Percentiles rank a stretch among this genome's conserved stretches.
phyloP scores from a whole-genome alignment of 2,329 filamentous ascomycete genomes.

The Pestalotiopsis fici region DNA sequence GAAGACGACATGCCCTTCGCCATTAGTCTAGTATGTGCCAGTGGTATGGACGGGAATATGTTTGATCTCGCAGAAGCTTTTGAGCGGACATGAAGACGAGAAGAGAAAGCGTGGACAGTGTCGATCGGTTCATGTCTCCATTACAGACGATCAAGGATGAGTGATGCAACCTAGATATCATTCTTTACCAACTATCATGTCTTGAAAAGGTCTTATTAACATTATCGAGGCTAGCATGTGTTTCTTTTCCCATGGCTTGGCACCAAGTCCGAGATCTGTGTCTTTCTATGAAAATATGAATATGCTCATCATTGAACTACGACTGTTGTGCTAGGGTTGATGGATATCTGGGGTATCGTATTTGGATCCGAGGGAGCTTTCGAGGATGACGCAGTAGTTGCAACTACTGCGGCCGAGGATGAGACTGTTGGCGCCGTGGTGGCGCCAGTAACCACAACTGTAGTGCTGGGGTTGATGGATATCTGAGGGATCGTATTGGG shows the following conservation, averaged over 20 bases:
- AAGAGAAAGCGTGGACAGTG: not conserved
- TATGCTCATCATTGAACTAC: not conserved
- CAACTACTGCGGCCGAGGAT: not conserved
- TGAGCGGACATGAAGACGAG: not conserved
- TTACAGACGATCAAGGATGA: too few species aligned
- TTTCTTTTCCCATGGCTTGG: too few species aligned
- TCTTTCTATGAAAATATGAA: not conserved
- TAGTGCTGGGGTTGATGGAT: conserved; percentile 12
- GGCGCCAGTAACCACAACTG: not conserved
- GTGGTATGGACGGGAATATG: conserved; percentile 33
- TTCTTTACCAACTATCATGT: not conserved
- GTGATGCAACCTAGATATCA: not conserved
- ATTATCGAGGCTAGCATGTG: not conserved
- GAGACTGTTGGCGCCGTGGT: not conserved
- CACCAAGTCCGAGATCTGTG: too few species aligned
- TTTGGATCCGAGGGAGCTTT: not conserved
- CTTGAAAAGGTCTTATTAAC: not conserved
- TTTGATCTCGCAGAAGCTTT: conserved; percentile 24
- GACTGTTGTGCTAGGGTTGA: conserved; percentile 12
- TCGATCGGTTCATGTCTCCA: not conserved
- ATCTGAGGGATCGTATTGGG: conserved; percentile 10
- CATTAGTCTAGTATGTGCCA: conserved; percentile 35
- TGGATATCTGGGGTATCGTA: conserved; percentile 12
- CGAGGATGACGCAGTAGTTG: not conserved
- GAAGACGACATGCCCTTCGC: conserved; percentile 33